These are phyloP conservation scores for Cicer arietinum DNA, from an alignment of 306 rosid genomes.

Conservation along the genomic window DNA sequence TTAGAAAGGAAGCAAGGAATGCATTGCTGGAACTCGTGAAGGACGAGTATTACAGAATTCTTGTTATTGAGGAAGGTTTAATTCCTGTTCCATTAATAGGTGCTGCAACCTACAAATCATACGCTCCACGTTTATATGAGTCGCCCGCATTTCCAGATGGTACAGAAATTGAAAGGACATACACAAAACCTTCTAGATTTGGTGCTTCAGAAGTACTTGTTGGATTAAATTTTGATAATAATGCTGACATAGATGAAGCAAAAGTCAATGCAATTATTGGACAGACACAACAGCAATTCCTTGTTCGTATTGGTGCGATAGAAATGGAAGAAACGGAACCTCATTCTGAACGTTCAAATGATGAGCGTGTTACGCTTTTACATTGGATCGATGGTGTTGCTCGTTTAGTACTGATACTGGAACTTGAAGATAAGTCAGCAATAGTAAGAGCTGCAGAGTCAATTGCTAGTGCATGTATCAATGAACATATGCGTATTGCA, in stretches of 20 bases:
- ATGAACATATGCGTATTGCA: slow-evolving; percentile 77
- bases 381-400: slow-evolving; percentile 92
- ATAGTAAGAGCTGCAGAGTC: slow-evolving; percentile 68
- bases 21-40: slow-evolving; percentile 78
- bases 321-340: slow-evolving; percentile 59
- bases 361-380: slow-evolving; percentile 62
- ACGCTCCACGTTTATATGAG: slow-evolving; percentile 59
- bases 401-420: slow-evolving; percentile 75
- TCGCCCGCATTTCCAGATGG: slow-evolving; percentile 90
- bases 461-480: slow-evolving; percentile 78
- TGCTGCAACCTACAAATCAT: slow-evolving; percentile 78
- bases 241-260: slow-evolving; percentile 66
- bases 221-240: slow-evolving; percentile 68
- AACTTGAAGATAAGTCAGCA: slow-evolving; percentile 71
- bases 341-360: slow-evolving; percentile 53
- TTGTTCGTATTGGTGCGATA: slow-evolving; percentile 83
- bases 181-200: slow-evolving; percentile 64
- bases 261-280: slow-evolving; percentile 77
- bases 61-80: slow-evolving; percentile 86
- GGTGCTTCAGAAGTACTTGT: slow-evolving; percentile 88
- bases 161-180: slow-evolving; percentile 67
- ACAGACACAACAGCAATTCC: slow-evolving; percentile 76
- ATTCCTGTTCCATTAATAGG: slow-evolving; percentile 89
- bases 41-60: slow-evolving; percentile 74
- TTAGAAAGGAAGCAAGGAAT: slow-evolving; percentile 81